These are phyloP conservation scores for Globisporangium ultimum DNA, from an alignment of 352 stramenopile genomes.

Conservation along the genomic window DNA sequence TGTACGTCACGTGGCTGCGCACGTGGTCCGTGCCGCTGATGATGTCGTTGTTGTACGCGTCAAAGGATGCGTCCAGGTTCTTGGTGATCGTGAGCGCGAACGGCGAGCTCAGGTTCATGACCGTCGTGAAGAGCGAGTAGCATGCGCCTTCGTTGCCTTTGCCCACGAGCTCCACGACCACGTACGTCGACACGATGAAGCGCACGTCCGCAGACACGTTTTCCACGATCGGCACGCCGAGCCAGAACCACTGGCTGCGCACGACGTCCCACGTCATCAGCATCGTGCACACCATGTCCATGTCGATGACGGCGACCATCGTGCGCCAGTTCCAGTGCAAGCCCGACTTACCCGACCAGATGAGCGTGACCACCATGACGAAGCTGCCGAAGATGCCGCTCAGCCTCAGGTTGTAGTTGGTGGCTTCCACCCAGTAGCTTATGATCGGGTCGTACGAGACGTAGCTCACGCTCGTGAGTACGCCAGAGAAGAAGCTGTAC, in stretches of 20 bases:
- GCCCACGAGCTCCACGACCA: conserved; percentile 20
- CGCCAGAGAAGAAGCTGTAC: conserved; percentile 20
- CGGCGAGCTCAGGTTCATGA: conserved; percentile 12
- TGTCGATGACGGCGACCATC: conserved; percentile 3
- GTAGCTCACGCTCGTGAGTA: conserved; percentile 15
- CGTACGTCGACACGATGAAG: conserved; percentile 15
- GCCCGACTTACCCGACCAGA: conserved; percentile 12
- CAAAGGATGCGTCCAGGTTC: conserved; percentile 12
- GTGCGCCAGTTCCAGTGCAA: conserved; percentile 23
- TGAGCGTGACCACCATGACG: conserved; percentile 6
- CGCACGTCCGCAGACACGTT: conserved; percentile 7
- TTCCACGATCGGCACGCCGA: conserved; percentile 6
- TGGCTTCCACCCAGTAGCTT: conserved; percentile 22
- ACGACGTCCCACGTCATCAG: conserved; percentile 17
- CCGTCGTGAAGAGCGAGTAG: conserved; percentile 16
- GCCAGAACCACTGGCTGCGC: conserved; percentile 17
- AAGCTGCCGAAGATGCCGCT: conserved; percentile 6
- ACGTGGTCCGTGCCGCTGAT: conserved; percentile 15
- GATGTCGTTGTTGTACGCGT: conserved; percentile 18
- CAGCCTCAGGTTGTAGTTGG: conserved; percentile 15
- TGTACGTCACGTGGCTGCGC: conserved; percentile 11
- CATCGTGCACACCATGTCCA: conserved; percentile 13
- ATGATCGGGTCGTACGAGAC: conserved; percentile 16
- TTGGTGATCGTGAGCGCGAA: conserved; percentile 16
- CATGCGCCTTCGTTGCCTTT: conserved; percentile 19